Evolutionary conservation across 2,329 filamentous ascomycete genomes (phyloP), one percentile per base, ranked within the genome.

Genomic region (Neofusicoccum umdonicola): DNA sequence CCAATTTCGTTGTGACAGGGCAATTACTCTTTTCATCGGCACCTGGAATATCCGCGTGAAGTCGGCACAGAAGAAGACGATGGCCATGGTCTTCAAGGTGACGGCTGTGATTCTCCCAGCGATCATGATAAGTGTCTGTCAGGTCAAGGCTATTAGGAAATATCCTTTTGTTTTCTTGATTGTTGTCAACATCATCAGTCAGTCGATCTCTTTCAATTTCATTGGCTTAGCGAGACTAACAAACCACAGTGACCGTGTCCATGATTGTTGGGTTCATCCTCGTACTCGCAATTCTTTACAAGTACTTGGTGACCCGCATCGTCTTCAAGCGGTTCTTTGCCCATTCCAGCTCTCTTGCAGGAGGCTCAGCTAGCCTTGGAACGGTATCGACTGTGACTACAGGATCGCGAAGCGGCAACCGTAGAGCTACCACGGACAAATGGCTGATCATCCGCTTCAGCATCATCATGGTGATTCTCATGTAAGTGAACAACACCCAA

Each of bases 11-110:
- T 8, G 6, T 15, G 31, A 4, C 31, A 63, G 61, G 61, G 47
- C 61, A 37, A 63, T 63, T 15, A 63, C 61, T 44, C 31, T 63
- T 1, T 63, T 63, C 48, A 56, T 63, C 15, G 61, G 61, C 4
- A 63, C 61, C 8, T 63, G 39, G 45, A 63, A 63, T 15, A 63
- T 63, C n/a, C 61, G 61, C 27, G 41, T 63, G n/a, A 54, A 31
- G 19, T n/a, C 39, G 4, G 27, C 13, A 6, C 15, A 31, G 15
- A 63, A 63, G 35, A 54, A 22, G 15, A 35, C 4, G 3, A 63
- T 63, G 61, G 45, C 61, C 27, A 17, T 47, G 7, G 37, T 42
- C 9, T 47, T 63, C 37, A 63, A 63, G 12, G 13, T 45, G 7
- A 63, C 27, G 8, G 61, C 61, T 11, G 13, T 47, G 2, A 4